phyloP scores from a whole-genome alignment of 2,329 filamentous ascomycete species.

The Curvularia spicifera region DNA sequence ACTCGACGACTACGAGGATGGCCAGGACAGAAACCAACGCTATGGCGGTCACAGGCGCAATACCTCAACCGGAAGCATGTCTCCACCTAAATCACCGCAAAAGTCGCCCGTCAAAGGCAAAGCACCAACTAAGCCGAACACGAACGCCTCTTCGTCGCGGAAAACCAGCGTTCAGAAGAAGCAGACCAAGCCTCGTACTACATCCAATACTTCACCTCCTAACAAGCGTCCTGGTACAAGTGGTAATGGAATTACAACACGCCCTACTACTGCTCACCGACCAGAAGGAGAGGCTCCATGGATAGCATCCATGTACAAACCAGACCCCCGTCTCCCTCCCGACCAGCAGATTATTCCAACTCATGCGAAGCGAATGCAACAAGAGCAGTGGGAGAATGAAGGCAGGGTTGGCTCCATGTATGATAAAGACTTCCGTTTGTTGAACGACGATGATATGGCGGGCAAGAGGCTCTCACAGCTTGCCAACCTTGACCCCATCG shows the following conservation, averaged over 20 bases:
- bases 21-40: slow-evolving; percentile 33
- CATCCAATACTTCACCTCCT: slow-evolving; percentile 49
- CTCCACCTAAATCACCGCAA: slow-evolving; percentile 38
- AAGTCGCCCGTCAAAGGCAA: slow-evolving; percentile 51
- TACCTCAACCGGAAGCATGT: slow-evolving; percentile 32
- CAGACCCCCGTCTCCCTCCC: slow-evolving; percentile 89
- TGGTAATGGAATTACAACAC: slow-evolving; percentile 62
- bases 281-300: slow-evolving; percentile 96
- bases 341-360: slow-evolving; percentile 96
- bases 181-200: slow-evolving; percentile 46
- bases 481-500: slow-evolving; percentile 31
- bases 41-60: slow-evolving; percentile 31
- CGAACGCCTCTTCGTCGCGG: slow-evolving; percentile 44
- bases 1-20: slow-evolving; percentile 56
- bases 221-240: slow-evolving; percentile 65
- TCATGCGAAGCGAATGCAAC: slow-evolving; percentile 86
- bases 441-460: slow-evolving; percentile 68
- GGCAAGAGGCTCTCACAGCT: slow-evolving; percentile 42
- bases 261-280: slow-evolving; percentile 68
- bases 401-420: slow-evolving; percentile 85
- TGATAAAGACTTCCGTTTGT: slow-evolving; percentile 83
- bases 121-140: slow-evolving; percentile 45
- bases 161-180: slow-evolving; percentile 40
- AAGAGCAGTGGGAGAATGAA: slow-evolving; percentile 94
- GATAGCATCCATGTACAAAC: slow-evolving; percentile 93